Evolutionary conservation across 805 yeast species (phyloP).

Genomic region (Lipomyces anomalus): DNA sequence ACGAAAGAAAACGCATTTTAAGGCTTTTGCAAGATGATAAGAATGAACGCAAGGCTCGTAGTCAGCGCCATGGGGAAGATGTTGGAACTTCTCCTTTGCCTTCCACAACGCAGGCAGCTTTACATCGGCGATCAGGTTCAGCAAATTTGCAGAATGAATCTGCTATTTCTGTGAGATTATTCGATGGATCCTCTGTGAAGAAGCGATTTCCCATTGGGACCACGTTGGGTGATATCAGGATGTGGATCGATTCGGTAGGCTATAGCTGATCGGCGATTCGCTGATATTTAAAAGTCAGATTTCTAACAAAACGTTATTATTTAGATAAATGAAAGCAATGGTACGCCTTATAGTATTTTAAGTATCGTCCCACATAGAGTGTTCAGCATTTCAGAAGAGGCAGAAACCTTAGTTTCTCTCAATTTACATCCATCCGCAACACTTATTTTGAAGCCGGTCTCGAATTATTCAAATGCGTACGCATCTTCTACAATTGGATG

Average conservation of each 20-base stretch:
- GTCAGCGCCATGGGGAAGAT: constrained; percentile 10
- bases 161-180: constrained; percentile 52
- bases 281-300: no score
- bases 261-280: no score
- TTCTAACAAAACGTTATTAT: no score
- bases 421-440: constrained; percentile 69
- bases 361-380: constrained; percentile 56
- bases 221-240: constrained; percentile 53
- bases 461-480: constrained; percentile 32
- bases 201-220: constrained; percentile 44
- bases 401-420: constrained; percentile 46
- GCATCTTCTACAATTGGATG: constrained; percentile 16
- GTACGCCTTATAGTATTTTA: constrained; percentile 46
- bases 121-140: constrained; percentile 1
- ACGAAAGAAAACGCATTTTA: constrained; percentile 53
- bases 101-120: constrained; percentile 5
- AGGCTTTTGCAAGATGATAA: constrained; percentile 49
- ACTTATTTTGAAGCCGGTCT: constrained; percentile 61
- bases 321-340: constrained; percentile 45
- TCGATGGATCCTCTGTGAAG: constrained; percentile 59
- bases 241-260: constrained; percentile 59
- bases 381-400: constrained; percentile 59
- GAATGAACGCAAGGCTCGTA: constrained; percentile 39
- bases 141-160: constrained; percentile 32
- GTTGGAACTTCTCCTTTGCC: constrained; percentile 15